phyloP scores from a whole-genome alignment of 495 filamentous ascomycete genomes.

The Schizothecium vesticola region DNA sequence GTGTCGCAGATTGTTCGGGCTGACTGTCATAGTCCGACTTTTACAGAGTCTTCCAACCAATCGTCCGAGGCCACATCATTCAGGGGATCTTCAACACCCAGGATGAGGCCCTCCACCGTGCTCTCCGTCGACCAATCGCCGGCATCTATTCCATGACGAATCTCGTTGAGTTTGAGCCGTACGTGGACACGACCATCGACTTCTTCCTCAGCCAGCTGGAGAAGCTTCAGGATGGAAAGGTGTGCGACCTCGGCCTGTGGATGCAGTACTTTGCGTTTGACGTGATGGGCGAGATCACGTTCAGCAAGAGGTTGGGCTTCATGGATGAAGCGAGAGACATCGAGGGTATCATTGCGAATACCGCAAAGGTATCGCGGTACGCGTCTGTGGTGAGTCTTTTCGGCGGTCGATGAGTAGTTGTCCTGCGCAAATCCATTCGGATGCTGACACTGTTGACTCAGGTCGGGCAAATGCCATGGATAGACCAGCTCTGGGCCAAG shows the following conservation, averaged over 20 bases:
- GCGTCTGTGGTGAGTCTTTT: not conserved
- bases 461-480: conserved; percentile 13
- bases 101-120: conserved; percentile 18
- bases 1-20: not conserved
- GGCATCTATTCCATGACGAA: conserved; percentile 15
- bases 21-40: conserved; percentile 11
- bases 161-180: conserved; percentile 14
- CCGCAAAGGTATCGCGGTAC: conserved; percentile 12
- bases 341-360: conserved; percentile 14
- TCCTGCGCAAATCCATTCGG: not conserved
- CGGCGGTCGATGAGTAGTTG: not conserved
- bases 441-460: not conserved
- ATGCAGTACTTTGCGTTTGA: conserved; percentile 24
- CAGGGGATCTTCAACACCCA: conserved; percentile 23
- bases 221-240: not conserved
- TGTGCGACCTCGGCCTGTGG: conserved; percentile 12
- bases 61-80: conserved; percentile 12
- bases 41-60: conserved; percentile 12
- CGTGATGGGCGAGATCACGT: conserved; percentile 21
- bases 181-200: conserved; percentile 11
- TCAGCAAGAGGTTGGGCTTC: conserved; percentile 17
- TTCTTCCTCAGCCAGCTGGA: conserved; percentile 11
- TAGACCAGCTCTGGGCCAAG: conserved; percentile 13
- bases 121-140: conserved; percentile 12
- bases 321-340: conserved; percentile 15